Evolutionary conservation across 192 early-diverging fungal species (phyloP).

Genomic region (Coemansia sp.): DNA sequence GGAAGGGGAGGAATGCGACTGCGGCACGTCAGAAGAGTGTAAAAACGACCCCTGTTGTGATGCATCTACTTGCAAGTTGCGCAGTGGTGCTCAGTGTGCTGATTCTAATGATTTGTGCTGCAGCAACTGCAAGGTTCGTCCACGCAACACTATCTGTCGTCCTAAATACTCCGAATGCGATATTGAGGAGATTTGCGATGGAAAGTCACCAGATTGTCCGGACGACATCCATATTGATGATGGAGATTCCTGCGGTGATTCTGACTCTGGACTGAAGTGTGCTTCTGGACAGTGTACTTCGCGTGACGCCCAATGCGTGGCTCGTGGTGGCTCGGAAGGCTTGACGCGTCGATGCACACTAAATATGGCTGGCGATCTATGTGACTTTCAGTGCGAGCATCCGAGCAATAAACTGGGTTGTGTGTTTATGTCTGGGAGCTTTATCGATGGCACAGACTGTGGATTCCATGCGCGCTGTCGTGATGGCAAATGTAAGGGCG

Average conservation of each 20-base stretch:
- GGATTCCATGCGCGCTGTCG: conserved; percentile 58
- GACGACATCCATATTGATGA: conserved; percentile 63
- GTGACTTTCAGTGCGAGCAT: conserved; percentile 64
- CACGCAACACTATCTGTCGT: conserved; percentile 68
- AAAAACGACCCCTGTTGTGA: conserved; percentile 82
- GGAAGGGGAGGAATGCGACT: conserved; percentile 88
- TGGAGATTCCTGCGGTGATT: conserved; percentile 62
- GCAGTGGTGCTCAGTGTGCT: conserved; percentile 71
- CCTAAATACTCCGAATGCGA: conserved; percentile 76
- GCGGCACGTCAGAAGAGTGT: conserved; percentile 69
- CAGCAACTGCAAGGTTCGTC: conserved; percentile 60
- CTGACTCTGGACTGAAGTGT: conserved; percentile 47
- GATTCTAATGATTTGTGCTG: conserved; percentile 87
- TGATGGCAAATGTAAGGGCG: conserved; percentile 61
- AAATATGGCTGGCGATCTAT: conserved; percentile 56
- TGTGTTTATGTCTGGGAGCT: conserved; percentile 60
- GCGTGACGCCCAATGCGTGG: conserved; percentile 65
- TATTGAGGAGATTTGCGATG: conserved; percentile 73
- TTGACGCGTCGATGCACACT: conserved; percentile 58
- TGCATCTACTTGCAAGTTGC: conserved; percentile 76
- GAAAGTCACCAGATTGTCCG: conserved; percentile 70
- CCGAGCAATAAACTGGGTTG: conserved; percentile 51
- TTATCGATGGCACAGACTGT: conserved; percentile 70
- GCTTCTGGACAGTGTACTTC: conserved; percentile 74
- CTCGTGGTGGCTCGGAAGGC: conserved; percentile 56